Evolutionary conservation across 257 asterid genomes (phyloP).

Genomic region (Nyctanthes arbortristis): DNA sequence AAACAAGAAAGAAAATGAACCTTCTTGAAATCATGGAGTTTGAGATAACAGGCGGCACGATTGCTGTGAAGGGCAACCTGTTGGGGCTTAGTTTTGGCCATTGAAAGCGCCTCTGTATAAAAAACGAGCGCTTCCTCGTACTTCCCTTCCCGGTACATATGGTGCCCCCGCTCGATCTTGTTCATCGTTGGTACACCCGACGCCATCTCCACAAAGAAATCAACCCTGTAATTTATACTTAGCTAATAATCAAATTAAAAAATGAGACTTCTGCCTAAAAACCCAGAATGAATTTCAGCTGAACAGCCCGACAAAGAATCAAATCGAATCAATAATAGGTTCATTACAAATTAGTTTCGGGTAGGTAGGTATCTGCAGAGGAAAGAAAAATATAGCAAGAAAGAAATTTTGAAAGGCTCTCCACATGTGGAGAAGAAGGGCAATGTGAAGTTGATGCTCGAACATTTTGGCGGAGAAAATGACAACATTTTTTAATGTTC

Average conservation of each 20-base stretch:
- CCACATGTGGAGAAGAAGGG: constrained; percentile 1
- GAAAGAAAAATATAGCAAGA: too few relatives aligned
- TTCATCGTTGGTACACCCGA: constrained; percentile 53
- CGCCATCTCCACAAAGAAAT: constrained; percentile 51
- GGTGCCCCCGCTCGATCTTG: constrained; percentile 90
- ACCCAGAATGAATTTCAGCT: constrained; percentile 7
- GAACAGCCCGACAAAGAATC: background rate
- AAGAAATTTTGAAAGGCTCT: too few relatives aligned
- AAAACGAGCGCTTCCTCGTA: constrained; percentile 71
- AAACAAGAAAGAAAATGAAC: constrained; percentile 26
- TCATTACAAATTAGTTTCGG: background rate
- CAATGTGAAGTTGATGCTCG: background rate
- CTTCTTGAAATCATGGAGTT: constrained; percentile 83
- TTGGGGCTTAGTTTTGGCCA: constrained; percentile 82
- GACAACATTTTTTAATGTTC: constrained; percentile 10
- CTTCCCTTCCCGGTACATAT: constrained; percentile 88
- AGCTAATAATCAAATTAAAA: background rate
- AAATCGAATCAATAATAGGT: background rate
- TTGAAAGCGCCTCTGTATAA: constrained; percentile 86
- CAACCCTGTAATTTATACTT: constrained; percentile 9
- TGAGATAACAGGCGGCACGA: constrained; percentile 95
- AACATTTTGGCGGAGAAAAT: constrained; percentile 6
- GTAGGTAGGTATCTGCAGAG: constrained; percentile 3
- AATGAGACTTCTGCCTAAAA: background rate
- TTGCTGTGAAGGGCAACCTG: constrained; percentile 96